Conservation (phyloP, 192 early-diverging fungal genomes). For the Linnemannia exigua region DNA sequence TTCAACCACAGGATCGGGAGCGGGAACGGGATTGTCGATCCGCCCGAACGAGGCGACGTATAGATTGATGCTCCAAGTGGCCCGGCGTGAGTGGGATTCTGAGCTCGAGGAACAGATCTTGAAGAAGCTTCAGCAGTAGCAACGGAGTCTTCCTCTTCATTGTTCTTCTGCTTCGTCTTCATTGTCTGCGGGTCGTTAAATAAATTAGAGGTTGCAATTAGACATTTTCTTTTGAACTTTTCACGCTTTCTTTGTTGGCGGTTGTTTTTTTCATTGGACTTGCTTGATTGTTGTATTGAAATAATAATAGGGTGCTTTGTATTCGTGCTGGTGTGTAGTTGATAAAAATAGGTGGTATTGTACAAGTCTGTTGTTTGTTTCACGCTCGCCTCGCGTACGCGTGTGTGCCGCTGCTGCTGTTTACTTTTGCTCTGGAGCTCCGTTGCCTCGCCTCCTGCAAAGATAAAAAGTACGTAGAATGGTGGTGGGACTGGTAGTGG, state of each 20-base stretch:
- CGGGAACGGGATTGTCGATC: background rate
- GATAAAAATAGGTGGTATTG: background rate
- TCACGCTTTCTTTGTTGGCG: too few relatives aligned
- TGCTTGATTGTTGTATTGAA: background rate
- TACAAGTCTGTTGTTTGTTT: background rate
- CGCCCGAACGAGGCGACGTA: conserved; percentile 25
- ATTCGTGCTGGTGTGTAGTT: background rate
- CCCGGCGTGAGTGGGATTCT: conserved; percentile 9
- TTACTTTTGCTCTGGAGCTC: too few relatives aligned
- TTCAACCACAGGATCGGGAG: background rate
- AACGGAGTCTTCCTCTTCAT: background rate
- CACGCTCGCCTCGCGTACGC: too few relatives aligned
- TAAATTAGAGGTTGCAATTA: too few relatives aligned
- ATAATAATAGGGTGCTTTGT: background rate
- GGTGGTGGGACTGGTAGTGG: too few relatives aligned
- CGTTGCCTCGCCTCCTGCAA: too few relatives aligned
- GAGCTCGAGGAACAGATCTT: conserved; percentile 19
- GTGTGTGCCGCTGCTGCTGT: background rate
- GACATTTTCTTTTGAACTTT: background rate
- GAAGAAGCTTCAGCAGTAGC: background rate
- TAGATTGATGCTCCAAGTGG: conserved; percentile 26
- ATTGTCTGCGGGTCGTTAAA: too few relatives aligned
- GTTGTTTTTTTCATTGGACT: background rate
- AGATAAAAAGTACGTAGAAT: too few relatives aligned
- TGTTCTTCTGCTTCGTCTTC: background rate